phyloP scores from a whole-genome alignment of 164 flowering plant genomes.

The Chimonanthus salicifolius region DNA sequence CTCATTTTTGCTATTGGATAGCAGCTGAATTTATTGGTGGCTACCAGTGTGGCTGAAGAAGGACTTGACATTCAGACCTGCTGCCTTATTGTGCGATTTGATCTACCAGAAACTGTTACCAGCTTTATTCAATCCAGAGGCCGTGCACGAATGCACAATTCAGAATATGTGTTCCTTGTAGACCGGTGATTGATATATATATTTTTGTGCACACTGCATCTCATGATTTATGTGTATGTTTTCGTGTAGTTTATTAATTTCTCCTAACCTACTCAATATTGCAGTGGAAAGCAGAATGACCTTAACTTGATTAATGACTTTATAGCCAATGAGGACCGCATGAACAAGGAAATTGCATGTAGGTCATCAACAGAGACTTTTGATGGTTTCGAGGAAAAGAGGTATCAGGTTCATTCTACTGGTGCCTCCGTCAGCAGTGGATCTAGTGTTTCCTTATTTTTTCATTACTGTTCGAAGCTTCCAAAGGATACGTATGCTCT shows the following conservation, averaged over 20 bases:
- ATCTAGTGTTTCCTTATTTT: constrained; percentile 63
- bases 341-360: constrained; percentile 61
- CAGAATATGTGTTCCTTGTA: constrained; percentile 92
- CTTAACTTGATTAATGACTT: constrained; percentile 51
- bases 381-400: constrained; percentile 33
- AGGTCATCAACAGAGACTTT: constrained; percentile 52
- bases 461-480: constrained; percentile 84
- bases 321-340: constrained; percentile 46
- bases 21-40: constrained; percentile 86
- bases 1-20: constrained; percentile 8
- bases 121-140: constrained; percentile 98
- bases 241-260: background rate
- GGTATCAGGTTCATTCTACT: constrained; percentile 59
- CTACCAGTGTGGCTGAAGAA: constrained; percentile 98
- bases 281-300: constrained; percentile 64
- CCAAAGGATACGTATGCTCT: constrained; percentile 83
- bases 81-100: constrained; percentile 91
- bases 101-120: constrained; percentile 87
- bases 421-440: constrained; percentile 75
- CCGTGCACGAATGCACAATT: constrained; percentile 93
- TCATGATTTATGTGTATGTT: background rate
- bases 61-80: constrained; percentile 99
- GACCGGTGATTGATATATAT: constrained; percentile 49
- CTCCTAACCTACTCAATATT: constrained; percentile 11
- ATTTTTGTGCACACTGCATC: background rate